Evolutionary conservation across 2,329 filamentous ascomycete genomes (phyloP), one percentile per base, ranked within the genome.

Genomic region (Pseudogymnoascus sp.): DNA sequence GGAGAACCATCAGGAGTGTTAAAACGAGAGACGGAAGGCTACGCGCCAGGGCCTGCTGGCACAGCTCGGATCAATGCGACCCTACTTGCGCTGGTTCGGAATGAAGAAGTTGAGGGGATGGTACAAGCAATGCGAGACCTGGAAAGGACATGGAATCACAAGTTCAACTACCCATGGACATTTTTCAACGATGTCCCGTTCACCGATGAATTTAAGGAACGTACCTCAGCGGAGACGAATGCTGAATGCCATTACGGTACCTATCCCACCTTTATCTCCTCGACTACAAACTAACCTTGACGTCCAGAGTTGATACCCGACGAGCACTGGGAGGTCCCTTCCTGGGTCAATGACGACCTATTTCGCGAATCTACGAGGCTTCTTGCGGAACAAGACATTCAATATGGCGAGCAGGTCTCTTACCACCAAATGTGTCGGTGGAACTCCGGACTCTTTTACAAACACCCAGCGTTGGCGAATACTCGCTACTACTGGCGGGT

Each of bases 341-440:
- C 85, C 1, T 99, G 92, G 92, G 97, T 99, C 74, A 92, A 95
- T 75, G 78, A 85, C 70, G 89, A 96, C 66, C 80, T 97, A 31
- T 96, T 91, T 78, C 76, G 86, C 39, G 92, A 96, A 74, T 96
- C 92, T 26, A 86, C 91, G 64, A 84, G 90, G 72, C 84, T 95
- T 7, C 83, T 99, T 62, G 81, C 90, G 71, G 89, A 94, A 72
- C 84, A 93, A 71, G 83, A 89, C 8, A 91, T 99, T 45, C 93
- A 97, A 74, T 99, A 99, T 74, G 91, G 90, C 71, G 83, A 86
- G 69, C 90, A 90, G 81, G 77, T 90, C 61, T 96, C 92, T 59
- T 99, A 99, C 78, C 93, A 97, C 76, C 90, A 97, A 74, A 99
- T 99, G 94, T 99, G 94, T 74, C 87, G 94, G 63, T 99, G 94